Base-by-base conservation (phyloP, 306 rosid genomes). In the Clitoria ternatea region DNA sequence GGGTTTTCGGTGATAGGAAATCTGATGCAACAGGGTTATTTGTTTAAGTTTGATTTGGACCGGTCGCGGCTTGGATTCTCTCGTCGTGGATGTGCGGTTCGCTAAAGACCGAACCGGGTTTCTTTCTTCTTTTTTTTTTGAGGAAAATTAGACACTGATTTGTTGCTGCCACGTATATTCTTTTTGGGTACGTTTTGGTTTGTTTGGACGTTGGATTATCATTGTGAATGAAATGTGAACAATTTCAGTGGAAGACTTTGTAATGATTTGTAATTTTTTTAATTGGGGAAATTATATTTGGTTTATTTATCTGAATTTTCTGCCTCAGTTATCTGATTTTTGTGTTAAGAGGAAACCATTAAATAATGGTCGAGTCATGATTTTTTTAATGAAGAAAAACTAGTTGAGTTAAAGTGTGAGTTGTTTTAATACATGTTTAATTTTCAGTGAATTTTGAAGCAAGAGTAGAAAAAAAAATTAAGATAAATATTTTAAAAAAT, bases 1-100 rank as follows among this genome's bases (percentile, higher is more conserved):
- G 97, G 92, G 12, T 83, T 81, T 69, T 86, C 92, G 4, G 95
- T 91, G 47, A 72, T 90, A 0, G 97, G 97, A 83, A 90, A 88
- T 83, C 85, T 90, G 22, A 79, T 91, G 90, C 97, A 91, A 50
- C 97, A 91, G 65, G 97, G 97, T 4, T 91, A 77, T 56, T 72
- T 91, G 89, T 73, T 88, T 43, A 92, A 86, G 74, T 91, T 85
- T 23, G 97, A 91, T 9, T 79, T 66, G 27, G 92, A 86, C 66
- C 70, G 72, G 74, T 77, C 85, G 15, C 79, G 90, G 52, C 83
- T 91, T 7, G 97, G 97, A 7, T 90, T 91, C 61, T 70, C 97
- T 22, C 94, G 97, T 14, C 97, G 32, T 50, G 97, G 95, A 2
- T 91, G 97, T 19, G 89, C 87, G 1, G 42, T 67, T 42, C 86